Conservation (phyloP, 2,329 filamentous ascomycete genomes). For the Calonectria multiphialidica region DNA sequence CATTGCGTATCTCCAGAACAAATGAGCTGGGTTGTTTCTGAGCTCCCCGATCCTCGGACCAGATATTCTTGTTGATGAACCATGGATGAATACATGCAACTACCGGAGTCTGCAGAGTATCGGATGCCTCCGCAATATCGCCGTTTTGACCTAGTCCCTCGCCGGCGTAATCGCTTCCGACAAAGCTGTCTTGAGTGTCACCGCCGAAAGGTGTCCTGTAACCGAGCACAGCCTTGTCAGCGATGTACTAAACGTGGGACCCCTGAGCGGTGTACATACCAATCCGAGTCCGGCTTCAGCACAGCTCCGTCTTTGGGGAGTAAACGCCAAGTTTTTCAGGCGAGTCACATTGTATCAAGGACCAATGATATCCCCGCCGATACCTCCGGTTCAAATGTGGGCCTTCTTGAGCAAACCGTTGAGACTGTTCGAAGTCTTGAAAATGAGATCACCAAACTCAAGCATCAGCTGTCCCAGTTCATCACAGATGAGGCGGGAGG, state of each 20-base stretch:
- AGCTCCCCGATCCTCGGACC: too few species aligned
- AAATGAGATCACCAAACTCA: slow-evolving; percentile 69
- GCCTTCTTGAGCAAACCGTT: slow-evolving; percentile 46
- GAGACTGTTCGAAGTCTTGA: slow-evolving; percentile 70
- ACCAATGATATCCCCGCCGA: too few species aligned
- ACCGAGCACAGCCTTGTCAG: slow-evolving; percentile 71
- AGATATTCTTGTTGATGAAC: too few species aligned
- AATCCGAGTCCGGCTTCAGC: slow-evolving; percentile 63
- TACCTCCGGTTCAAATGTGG: too few species aligned
- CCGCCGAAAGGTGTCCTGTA: slow-evolving; percentile 71
- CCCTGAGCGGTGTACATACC: slow-evolving; percentile 70
- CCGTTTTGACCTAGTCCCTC: too few species aligned
- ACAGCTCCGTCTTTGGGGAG: slow-evolving; percentile 56
- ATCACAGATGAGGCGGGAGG: slow-evolving; percentile 47
- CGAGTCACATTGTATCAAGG: too few species aligned
- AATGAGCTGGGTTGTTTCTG: too few species aligned
- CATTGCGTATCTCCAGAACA: too few species aligned
- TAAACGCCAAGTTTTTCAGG: too few species aligned
- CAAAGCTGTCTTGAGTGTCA: slow-evolving; percentile 72
- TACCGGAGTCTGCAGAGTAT: too few species aligned
- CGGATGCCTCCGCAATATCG: too few species aligned
- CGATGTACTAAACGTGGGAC: slow-evolving; percentile 73
- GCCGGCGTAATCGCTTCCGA: slow-evolving; percentile 68
- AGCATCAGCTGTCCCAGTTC: slow-evolving; percentile 59
- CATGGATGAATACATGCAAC: too few species aligned